Evolutionary conservation across 352 stramenopile species (phyloP).

Genomic region (Hyphochytrium catenoides): DNA sequence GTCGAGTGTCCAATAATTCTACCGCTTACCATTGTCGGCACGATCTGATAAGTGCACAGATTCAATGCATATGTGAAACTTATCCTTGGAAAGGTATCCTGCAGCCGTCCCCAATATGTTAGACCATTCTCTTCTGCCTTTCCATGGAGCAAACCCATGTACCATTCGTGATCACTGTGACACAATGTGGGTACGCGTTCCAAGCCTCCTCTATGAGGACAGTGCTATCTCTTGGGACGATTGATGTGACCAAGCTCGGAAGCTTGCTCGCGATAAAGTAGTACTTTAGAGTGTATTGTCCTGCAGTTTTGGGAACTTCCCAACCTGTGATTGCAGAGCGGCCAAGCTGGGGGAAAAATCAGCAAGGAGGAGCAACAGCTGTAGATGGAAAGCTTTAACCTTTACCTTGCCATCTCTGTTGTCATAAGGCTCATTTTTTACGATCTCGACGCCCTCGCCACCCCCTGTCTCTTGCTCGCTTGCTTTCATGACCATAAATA

Average conservation of each 20-base stretch:
- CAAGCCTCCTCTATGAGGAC: constrained; percentile 56
- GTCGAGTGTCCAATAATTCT: constrained; percentile 5
- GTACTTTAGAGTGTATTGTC: constrained; percentile 64
- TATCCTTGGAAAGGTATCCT: constrained; percentile 54
- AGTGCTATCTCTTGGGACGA: constrained; percentile 57
- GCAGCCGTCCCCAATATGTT: no score
- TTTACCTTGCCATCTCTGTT: constrained; percentile 41
- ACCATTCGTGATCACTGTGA: constrained; percentile 58
- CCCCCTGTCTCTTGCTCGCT: constrained; percentile 54
- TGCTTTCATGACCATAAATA: constrained; percentile 61
- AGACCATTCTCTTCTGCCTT: no score
- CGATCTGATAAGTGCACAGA: constrained; percentile 34
- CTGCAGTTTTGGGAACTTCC: constrained; percentile 37
- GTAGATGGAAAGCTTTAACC: neutral
- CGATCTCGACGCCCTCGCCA: constrained; percentile 54
- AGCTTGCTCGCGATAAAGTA: constrained; percentile 65
- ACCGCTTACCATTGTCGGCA: constrained; percentile 12
- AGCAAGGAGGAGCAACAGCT: neutral
- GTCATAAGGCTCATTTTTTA: constrained; percentile 60
- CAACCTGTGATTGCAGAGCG: constrained; percentile 43
- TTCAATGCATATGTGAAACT: constrained; percentile 63
- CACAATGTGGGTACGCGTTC: constrained; percentile 59
- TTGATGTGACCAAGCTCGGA: constrained; percentile 37
- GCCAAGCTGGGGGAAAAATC: constrained; percentile 17
- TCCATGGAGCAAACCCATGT: no score